Conservation (phyloP, 2,329 filamentous ascomycete genomes). For the Polychaeton citri region DNA sequence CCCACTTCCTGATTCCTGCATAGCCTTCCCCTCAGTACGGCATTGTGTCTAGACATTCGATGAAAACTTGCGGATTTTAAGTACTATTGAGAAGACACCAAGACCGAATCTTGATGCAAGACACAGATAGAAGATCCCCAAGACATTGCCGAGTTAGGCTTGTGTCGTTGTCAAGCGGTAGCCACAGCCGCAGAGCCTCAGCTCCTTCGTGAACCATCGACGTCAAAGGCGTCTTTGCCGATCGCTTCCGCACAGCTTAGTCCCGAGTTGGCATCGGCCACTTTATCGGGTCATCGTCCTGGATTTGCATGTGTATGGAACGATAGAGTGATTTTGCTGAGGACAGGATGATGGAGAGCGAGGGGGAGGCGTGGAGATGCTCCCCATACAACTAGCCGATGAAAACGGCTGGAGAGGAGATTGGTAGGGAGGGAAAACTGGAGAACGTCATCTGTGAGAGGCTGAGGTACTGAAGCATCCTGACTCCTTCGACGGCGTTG, state of each 20-base stretch:
- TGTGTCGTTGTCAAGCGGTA: too few species aligned
- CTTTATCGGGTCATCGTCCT: background rate
- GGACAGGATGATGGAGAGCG: background rate
- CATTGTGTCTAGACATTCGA: background rate
- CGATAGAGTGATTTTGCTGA: background rate
- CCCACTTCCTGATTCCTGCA: background rate
- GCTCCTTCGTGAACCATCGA: background rate
- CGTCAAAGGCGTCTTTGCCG: background rate
- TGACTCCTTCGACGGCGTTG: background rate
- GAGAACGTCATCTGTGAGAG: background rate
- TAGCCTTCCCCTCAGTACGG: background rate
- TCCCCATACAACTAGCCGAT: background rate
- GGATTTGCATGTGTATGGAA: background rate
- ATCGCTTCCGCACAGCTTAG: background rate
- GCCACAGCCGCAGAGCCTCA: background rate
- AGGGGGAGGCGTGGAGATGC: background rate
- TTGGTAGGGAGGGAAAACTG: background rate
- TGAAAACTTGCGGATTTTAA: background rate
- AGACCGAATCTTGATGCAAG: background rate
- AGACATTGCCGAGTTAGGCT: too few species aligned
- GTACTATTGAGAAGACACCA: background rate
- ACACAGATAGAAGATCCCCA: background rate
- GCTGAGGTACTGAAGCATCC: background rate
- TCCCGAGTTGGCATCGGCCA: background rate
- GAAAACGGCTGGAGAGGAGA: background rate